These are phyloP conservation scores for Rhizoclosmatium hyalinum DNA, from an alignment of 371 early-diverging fungal species.

Conservation along the genomic window DNA sequence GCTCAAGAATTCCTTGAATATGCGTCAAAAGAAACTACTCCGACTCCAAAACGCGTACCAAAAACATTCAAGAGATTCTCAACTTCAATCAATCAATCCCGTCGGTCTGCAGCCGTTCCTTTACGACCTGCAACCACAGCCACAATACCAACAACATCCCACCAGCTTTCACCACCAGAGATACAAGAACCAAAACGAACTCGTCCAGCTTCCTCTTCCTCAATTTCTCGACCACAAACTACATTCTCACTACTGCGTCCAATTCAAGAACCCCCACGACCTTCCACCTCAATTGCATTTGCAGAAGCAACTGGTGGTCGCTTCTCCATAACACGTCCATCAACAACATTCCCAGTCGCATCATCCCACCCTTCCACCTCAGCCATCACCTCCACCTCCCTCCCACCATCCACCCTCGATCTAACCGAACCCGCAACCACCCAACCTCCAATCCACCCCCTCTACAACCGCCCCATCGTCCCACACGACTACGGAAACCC, in stretches of 20 bases:
- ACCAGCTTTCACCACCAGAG: neutral
- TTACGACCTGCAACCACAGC: neutral
- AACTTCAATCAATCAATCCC: neutral
- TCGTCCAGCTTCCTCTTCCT: neutral
- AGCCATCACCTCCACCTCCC: neutral
- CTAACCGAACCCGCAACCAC: neutral
- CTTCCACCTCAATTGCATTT: neutral
- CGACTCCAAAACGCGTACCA: neutral
- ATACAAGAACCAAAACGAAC: too few relatives aligned
- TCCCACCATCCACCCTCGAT: neutral
- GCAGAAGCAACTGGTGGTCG: neutral
- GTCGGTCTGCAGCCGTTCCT: neutral
- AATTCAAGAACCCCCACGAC: neutral
- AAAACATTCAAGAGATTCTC: neutral
- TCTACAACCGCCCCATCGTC: neutral
- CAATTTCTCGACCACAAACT: neutral
- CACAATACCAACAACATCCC: neutral
- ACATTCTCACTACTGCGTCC: neutral
- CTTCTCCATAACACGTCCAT: neutral
- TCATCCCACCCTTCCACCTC: too few relatives aligned
- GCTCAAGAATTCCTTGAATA: conserved; percentile 6
- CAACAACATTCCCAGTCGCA: neutral
- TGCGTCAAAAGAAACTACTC: neutral
- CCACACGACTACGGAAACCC: conserved; percentile 9
- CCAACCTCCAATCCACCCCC: neutral